Percentiles rank a stretch among this genome's conserved stretches.
Evolutionary conservation across 164 flowering plant species (phyloP).

Genomic region (Magnolia sinica): DNA sequence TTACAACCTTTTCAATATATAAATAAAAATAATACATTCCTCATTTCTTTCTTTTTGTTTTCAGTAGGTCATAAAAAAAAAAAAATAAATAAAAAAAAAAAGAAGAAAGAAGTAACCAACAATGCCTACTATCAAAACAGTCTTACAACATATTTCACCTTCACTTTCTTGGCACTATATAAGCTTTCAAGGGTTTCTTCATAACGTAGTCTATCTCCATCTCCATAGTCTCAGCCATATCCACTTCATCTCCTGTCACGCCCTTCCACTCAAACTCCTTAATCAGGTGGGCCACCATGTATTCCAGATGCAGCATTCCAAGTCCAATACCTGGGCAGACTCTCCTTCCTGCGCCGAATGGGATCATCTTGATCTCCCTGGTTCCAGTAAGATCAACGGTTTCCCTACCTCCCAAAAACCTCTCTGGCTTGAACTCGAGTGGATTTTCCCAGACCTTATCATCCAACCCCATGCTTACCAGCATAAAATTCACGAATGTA

Average conservation of each 20-base stretch:
- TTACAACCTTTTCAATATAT: too few relatives aligned
- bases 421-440: slow-evolving; percentile 7
- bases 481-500: slow-evolving; percentile 10
- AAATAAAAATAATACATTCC: too few relatives aligned
- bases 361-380: slow-evolving; percentile 11
- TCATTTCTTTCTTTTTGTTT: too few relatives aligned
- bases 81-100: too few relatives aligned
- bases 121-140: too few relatives aligned
- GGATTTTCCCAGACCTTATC: slow-evolving; percentile 7
- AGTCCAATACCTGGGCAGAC: slow-evolving; percentile 5
- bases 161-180: neutral
- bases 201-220: neutral
- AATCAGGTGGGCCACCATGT: slow-evolving; percentile 1
- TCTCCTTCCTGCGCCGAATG: slow-evolving; percentile 12
- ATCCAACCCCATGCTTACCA: slow-evolving; percentile 15
- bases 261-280: slow-evolving; percentile 5
- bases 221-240: slow-evolving; percentile 2
- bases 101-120: too few relatives aligned
- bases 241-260: slow-evolving; percentile 2
- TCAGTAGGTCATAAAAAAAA: too few relatives aligned
- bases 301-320: slow-evolving; percentile 5
- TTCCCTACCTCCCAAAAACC: slow-evolving; percentile 5
- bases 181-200: slow-evolving; percentile 6
- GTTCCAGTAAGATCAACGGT: slow-evolving; percentile 6
- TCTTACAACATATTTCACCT: neutral